Base-by-base conservation (phyloP, 169 alveolate species). In the Babesia gibsoni region DNA sequence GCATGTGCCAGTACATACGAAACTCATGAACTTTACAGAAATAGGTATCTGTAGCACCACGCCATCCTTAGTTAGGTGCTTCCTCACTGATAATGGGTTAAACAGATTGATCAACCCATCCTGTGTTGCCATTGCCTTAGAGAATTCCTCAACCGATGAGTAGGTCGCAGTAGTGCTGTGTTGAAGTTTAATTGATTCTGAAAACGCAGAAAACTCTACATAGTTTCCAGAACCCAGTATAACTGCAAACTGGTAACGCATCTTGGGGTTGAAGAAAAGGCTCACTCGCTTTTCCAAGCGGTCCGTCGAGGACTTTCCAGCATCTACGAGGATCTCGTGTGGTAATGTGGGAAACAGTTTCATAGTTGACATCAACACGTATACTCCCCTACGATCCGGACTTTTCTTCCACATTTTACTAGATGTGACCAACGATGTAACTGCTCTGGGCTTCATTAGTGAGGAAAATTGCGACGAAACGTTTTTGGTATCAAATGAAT, bases 141-240 rank as follows among this genome's bases (percentile, higher is more conserved):
- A 32, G 23, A 66, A 66, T 30, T 69, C 81, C 18, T 29, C 63
- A 1, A 29, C 59, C 2, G 72, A 25, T 22, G 37, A n/a, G 41
- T 43, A 49, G 14, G 43, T 10, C 23, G 23, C 4, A 25, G 72
- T 57, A 20, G 61, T 27, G 29, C 67, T 56, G 49, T 69, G 72
- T 18, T 53, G 61, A 16, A 69, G 30, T 52, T 69, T 69, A 50
- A 69, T 69, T 1, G 73, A 36, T 16, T 58, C 81, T 16, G 57
- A 37, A 22, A 42, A 69, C 2, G 69, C 50, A 7, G 57, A 32
- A 0, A 57, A 43, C 48, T 69, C 81, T 14, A 33, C 56, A 32
- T 56, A 69, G 53, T 57, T 52, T 1, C 81, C 81, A 7, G 73
- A 57, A 27, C 81, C 81, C 22, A 53, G 52, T 1, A 33, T 54